These are phyloP conservation scores for Botryotinia calthae DNA, from an alignment of 2,329 filamentous ascomycete species.

Conservation along the genomic window DNA sequence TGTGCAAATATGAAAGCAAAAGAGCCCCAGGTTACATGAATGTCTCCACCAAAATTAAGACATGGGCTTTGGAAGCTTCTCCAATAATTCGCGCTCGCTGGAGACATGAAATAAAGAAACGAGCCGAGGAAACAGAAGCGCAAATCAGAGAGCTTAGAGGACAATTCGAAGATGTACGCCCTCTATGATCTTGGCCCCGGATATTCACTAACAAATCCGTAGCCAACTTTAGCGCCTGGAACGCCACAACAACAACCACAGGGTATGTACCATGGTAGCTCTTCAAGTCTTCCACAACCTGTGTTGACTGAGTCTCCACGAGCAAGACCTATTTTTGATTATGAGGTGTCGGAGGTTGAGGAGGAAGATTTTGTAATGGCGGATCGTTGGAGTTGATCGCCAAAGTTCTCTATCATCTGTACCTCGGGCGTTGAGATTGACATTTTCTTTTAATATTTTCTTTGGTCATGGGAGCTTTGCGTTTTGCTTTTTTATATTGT, in stretches of 20 bases:
- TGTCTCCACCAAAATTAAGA: constrained; percentile 36
- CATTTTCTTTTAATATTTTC: not conserved
- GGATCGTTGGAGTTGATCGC: constrained; percentile 18
- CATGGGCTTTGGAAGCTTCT: constrained; percentile 32
- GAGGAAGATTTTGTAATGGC: constrained; percentile 34
- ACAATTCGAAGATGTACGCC: constrained; percentile 22
- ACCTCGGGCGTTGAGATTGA: not conserved
- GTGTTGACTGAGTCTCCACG: constrained; percentile 25
- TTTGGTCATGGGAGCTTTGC: constrained; percentile 3
- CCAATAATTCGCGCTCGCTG: constrained; percentile 30
- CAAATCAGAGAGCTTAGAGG: constrained; percentile 33
- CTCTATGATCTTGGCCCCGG: not conserved
- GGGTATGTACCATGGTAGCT: constrained; percentile 27
- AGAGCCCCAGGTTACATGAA: constrained; percentile 59
- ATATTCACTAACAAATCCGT: constrained; percentile 7
- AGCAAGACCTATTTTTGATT: constrained; percentile 27
- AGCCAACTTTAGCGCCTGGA: constrained; percentile 21
- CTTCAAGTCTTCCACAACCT: constrained; percentile 17
- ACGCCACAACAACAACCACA: constrained; percentile 25
- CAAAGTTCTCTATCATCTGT: not conserved
- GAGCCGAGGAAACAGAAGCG: constrained; percentile 29
- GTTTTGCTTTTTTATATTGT: constrained; percentile 20
- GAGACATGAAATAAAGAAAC: constrained; percentile 31
- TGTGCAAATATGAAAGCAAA: constrained; percentile 68
- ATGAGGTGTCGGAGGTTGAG: constrained; percentile 32